Evolutionary conservation across 2,329 filamentous ascomycete species (phyloP), one percentile per base, ranked within the genome.

Genomic region (Alternaria ventricosa): DNA sequence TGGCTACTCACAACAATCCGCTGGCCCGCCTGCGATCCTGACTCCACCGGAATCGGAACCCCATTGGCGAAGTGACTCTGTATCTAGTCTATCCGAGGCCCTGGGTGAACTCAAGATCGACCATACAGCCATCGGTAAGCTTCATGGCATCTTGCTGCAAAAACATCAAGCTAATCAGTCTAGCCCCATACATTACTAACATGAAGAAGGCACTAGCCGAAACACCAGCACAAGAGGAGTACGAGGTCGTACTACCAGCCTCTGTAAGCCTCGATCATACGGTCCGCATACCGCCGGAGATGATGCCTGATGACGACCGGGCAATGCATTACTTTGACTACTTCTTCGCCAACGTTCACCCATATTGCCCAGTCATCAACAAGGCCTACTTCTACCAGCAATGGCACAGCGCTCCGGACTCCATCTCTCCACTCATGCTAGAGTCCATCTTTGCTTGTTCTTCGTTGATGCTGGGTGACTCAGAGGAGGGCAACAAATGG

Each of bases 361-460:
- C 94, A 0, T 98, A 97, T 71, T 90, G 96, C 2, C 95, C 95
- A 0, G 93, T 98, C 4, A 83, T 98, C 57, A 94, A 96, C 81
- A 92, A 93, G 73, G 83, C 87, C 3, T 85, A 90, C 43, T 92
- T 98, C 72, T 97, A 96, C 74, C 90, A 93, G 46, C 94, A 97
- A 81, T 98, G 95, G 95, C 89, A 92, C 60, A 89, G 88, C 15
- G 90, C 94, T 65, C 88, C 92, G 62, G 87, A 91, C n/a, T 88
- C 91, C 0, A 94, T 98, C 28, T 97, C 96, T 0, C 94, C 95
- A 0, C 84, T 98, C 30, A 86, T 98, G 60, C 84, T 98, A 1
- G 95, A 97, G 79, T 93, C 93, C 7, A 89, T 98, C 18, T 97
- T 98, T 79, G 93, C 95, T 12, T 96, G 96, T 76, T 91, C 93